Evolutionary conservation across 257 asterid genomes (phyloP), one percentile per base, ranked within the genome.

Genomic region (Solanum pennellii): DNA sequence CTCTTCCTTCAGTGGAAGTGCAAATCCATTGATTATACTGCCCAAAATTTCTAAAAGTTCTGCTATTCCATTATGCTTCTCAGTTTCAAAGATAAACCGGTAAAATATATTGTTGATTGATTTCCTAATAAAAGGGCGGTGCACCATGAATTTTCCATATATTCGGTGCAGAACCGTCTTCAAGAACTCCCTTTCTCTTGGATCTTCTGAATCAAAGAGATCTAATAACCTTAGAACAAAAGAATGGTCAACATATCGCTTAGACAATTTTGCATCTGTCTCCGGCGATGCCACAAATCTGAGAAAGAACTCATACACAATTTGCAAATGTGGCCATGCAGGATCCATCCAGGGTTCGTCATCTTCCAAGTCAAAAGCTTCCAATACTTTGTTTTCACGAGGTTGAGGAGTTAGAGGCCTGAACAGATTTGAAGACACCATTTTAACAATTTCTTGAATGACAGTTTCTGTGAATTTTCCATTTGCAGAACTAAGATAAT

Each of bases 331-430:
- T 79, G 95, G 92, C 96, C 96, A 94, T 3, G 93, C 88, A 15
- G 96, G 95, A 86, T 94, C 95, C 96, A 93, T 93, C 80, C 90
- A 84, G 77, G 95, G 96, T 83, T 94, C 96, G 86, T 94, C 95
- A 47, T 94, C 96, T 83, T 94, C 96, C 88, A 93, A 42, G 89
- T 94, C 96, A 88, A 92, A 93, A 73, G 88, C 92, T 89, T 94
- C 94, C 35, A 92, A 65, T 41, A 88, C 87, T 88, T 89, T 93
- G 90, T 93, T 94, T 86, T 94, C 95, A 71, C 94, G 94, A 69
- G 92, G 93, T 75, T 92, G 96, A 39, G 94, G 86, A n/a, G 93
- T 90, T 60, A 88, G 89, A 10, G 96, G 86, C 82, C 95, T 91
- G 89, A 92, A 94, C 83, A 94, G 85, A 87, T 94, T 94, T 52